These are phyloP conservation scores for Aspergillus quadricinctus DNA, from an alignment of 2,329 filamentous ascomycete genomes.

Conservation along the genomic window DNA sequence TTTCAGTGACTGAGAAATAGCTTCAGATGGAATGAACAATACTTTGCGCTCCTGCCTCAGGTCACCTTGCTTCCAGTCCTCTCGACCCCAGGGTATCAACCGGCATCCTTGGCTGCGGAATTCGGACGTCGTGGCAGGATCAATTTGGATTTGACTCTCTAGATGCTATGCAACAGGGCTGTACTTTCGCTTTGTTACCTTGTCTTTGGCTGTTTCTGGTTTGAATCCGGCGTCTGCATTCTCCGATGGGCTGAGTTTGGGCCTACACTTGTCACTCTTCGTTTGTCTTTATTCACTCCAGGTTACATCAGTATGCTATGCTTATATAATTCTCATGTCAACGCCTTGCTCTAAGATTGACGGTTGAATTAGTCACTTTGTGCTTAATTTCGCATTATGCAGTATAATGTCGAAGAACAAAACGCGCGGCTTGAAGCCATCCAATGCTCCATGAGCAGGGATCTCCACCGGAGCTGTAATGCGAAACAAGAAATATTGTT, in stretches of 20 bases:
- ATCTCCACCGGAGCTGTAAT: too few relatives aligned
- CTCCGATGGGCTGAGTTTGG: conserved; percentile 25
- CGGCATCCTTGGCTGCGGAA: conserved; percentile 9
- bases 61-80: conserved; percentile 7
- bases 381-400: conserved; percentile 7
- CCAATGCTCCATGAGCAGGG: too few relatives aligned
- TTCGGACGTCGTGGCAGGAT: conserved; percentile 15
- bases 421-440: too few relatives aligned
- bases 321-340: conserved; percentile 28
- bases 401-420: too few relatives aligned
- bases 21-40: conserved; percentile 5
- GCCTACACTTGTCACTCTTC: conserved; percentile 19
- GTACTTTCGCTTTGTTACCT: conserved; percentile 23
- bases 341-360: too few relatives aligned
- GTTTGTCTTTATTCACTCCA: conserved; percentile 12
- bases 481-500: too few relatives aligned
- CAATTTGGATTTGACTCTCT: conserved; percentile 28
- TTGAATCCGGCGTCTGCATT: conserved; percentile 32
- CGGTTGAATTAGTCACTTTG: neutral
- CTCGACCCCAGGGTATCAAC: conserved; percentile 9
- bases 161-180: conserved; percentile 25
- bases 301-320: conserved; percentile 29
- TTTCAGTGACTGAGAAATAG: conserved; percentile 7
- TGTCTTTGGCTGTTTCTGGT: conserved; percentile 25
- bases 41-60: conserved; percentile 2